phyloP scores from a whole-genome alignment of 2,329 filamentous ascomycete genomes.

The Salinomyces thailandicus region DNA sequence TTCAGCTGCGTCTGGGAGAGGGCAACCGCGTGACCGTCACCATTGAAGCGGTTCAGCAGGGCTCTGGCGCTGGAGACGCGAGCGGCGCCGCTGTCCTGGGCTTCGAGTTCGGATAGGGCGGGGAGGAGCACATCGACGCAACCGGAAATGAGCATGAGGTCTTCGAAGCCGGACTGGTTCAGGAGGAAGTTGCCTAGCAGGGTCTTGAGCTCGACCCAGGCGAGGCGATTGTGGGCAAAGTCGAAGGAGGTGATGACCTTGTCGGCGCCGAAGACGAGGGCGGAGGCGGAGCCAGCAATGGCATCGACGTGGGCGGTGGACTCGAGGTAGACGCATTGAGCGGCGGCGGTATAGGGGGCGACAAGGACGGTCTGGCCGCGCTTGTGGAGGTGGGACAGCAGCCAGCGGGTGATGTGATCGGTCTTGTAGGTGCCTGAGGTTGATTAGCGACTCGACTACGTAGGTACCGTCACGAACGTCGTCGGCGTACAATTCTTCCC shows the following conservation, averaged over 20 bases:
- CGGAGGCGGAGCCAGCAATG: conserved; percentile 73
- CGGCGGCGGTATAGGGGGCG: conserved; percentile 77
- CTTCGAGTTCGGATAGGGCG: conserved; percentile 50
- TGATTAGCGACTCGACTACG: no score
- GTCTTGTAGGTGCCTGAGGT: conserved; percentile 59
- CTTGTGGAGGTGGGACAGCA: conserved; percentile 63
- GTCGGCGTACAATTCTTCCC: conserved; percentile 58
- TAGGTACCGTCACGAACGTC: neutral
- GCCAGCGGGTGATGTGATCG: conserved; percentile 62
- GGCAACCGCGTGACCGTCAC: conserved; percentile 63
- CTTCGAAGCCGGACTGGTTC: conserved; percentile 64
- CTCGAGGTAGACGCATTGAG: conserved; percentile 71
- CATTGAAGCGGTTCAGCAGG: conserved; percentile 56
- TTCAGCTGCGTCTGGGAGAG: conserved; percentile 53
- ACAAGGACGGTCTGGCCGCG: conserved; percentile 66
- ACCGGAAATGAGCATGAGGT: conserved; percentile 46
- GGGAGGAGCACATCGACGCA: conserved; percentile 64
- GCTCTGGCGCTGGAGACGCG: conserved; percentile 68
- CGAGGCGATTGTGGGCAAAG: conserved; percentile 56
- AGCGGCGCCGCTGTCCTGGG: conserved; percentile 20
- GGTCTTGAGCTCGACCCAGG: conserved; percentile 46
- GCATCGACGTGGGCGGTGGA: conserved; percentile 59
- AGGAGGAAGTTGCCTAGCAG: conserved; percentile 58
- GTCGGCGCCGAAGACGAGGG: conserved; percentile 74
- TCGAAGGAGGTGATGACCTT: conserved; percentile 60